Percentiles rank a stretch among this genome's conserved stretches.
These are phyloP conservation scores for Pichia sp. DNA, from an alignment of 1,139 yeast genomes.

Conservation along the genomic window DNA sequence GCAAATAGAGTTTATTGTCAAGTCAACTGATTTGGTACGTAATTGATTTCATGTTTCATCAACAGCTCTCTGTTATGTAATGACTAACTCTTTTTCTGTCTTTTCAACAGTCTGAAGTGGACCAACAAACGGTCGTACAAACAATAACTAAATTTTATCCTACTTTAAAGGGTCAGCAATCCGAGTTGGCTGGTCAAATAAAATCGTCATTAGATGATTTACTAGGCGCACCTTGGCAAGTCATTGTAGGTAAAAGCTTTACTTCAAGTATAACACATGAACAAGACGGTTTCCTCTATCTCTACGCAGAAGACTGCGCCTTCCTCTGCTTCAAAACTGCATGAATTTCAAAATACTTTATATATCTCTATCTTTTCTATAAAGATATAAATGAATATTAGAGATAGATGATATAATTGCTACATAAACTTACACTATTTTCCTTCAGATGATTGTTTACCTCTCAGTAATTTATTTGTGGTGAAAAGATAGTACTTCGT, in stretches of 20 bases:
- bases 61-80: neutral
- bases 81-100: neutral
- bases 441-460: neutral
- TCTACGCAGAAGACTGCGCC: conserved; percentile 76
- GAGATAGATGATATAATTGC: neutral
- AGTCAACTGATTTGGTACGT: conserved; percentile 8
- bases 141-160: conserved; percentile 41
- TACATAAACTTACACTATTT: neutral
- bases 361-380: no score
- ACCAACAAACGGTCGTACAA: neutral
- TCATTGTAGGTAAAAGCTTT: conserved; percentile 86
- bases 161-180: conserved; percentile 48
- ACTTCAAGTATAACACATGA: conserved; percentile 90
- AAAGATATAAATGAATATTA: no score
- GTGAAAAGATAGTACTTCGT: neutral
- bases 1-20: neutral
- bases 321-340: conserved; percentile 76
- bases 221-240: conserved; percentile 91
- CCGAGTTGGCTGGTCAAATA: conserved; percentile 73
- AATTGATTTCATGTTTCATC: neutral
- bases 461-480: neutral
- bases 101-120: neutral
- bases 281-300: conserved; percentile 75
- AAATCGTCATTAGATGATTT: conserved; percentile 65
- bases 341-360: conserved; percentile 13